These are phyloP conservation scores for Phytopythium cucurbitacearum DNA, from an alignment of 352 stramenopile genomes.

Conservation along the genomic window DNA sequence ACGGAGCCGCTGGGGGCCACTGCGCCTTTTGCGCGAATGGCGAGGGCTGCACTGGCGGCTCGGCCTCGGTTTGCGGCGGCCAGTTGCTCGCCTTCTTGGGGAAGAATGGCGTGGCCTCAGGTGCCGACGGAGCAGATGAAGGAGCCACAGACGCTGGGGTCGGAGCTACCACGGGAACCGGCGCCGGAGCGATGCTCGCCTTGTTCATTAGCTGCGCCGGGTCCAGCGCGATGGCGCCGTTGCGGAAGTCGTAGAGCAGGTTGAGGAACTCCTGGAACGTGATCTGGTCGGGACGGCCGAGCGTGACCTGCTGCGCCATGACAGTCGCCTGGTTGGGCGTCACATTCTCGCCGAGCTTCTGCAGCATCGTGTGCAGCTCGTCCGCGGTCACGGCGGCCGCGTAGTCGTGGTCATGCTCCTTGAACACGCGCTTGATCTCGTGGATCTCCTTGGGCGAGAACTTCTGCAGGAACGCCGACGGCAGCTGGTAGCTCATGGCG, in stretches of 20 bases:
- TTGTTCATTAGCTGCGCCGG: constrained; percentile 37
- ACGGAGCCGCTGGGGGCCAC: constrained; percentile 27
- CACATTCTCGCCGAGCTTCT: constrained; percentile 79
- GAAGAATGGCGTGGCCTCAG: constrained; percentile 14
- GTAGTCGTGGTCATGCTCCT: constrained; percentile 76
- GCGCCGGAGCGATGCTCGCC: constrained; percentile 18
- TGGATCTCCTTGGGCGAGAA: constrained; percentile 87
- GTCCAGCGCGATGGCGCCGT: constrained; percentile 54
- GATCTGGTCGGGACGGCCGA: constrained; percentile 37
- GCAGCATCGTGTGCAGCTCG: constrained; percentile 59
- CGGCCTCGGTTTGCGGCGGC: constrained; percentile 9
- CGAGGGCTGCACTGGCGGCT: constrained; percentile 12
- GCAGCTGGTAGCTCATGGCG: constrained; percentile 82
- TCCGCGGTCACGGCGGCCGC: constrained; percentile 40
- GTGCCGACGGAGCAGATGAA: neutral
- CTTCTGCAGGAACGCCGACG: constrained; percentile 79
- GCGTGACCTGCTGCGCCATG: constrained; percentile 65
- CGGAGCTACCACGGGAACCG: constrained; percentile 8
- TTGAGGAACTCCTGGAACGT: constrained; percentile 83
- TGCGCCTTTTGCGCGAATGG: constrained; percentile 49
- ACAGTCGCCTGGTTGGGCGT: constrained; percentile 48
- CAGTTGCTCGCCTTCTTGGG: constrained; percentile 15
- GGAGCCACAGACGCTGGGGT: constrained; percentile 5
- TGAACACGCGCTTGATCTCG: constrained; percentile 83
- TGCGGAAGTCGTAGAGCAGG: constrained; percentile 70